Conservation (phyloP, 1,139 yeast species). For the Geotrichum phurueaensis region DNA sequence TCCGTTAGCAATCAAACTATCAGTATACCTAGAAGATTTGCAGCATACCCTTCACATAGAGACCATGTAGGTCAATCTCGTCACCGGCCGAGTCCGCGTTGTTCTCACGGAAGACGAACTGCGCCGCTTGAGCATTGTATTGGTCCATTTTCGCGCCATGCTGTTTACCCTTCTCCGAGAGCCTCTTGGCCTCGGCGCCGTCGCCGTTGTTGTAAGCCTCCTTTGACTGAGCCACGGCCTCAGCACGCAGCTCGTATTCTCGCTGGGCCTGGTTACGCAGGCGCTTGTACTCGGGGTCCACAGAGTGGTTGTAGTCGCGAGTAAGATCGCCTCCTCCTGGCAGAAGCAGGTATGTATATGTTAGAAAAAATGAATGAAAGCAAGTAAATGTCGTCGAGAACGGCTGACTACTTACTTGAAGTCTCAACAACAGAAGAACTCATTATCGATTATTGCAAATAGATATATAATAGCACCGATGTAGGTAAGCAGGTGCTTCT, state of each 20-base stretch:
- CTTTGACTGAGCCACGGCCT: conserved; percentile 64
- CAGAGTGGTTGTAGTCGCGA: conserved; percentile 38
- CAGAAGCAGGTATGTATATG: conserved; percentile 38
- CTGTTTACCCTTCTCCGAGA: conserved; percentile 63
- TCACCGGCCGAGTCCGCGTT: conserved; percentile 76
- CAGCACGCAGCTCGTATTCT: conserved; percentile 52
- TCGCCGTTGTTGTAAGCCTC: conserved; percentile 71
- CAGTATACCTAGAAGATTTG: neutral
- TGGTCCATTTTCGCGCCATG: conserved; percentile 57
- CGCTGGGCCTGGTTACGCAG: conserved; percentile 64
- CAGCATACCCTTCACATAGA: conserved; percentile 52
- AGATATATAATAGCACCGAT: neutral
- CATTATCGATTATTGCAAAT: neutral
- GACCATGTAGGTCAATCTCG: conserved; percentile 91
- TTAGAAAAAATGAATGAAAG: conserved; percentile 42
- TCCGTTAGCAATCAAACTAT: neutral
- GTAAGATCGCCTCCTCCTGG: conserved; percentile 28
- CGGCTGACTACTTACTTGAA: neutral
- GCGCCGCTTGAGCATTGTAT: conserved; percentile 72
- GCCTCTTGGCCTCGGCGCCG: conserved; percentile 61
- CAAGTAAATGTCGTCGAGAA: neutral
- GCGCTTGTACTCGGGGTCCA: conserved; percentile 46
- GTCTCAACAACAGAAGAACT: neutral
- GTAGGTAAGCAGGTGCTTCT: neutral
- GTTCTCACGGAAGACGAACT: conserved; percentile 78